Evolutionary conservation across 2,329 filamentous ascomycete species (phyloP), one percentile per base, ranked within the genome.

Genomic region (Paraphaeosphaeria sporulosa): DNA sequence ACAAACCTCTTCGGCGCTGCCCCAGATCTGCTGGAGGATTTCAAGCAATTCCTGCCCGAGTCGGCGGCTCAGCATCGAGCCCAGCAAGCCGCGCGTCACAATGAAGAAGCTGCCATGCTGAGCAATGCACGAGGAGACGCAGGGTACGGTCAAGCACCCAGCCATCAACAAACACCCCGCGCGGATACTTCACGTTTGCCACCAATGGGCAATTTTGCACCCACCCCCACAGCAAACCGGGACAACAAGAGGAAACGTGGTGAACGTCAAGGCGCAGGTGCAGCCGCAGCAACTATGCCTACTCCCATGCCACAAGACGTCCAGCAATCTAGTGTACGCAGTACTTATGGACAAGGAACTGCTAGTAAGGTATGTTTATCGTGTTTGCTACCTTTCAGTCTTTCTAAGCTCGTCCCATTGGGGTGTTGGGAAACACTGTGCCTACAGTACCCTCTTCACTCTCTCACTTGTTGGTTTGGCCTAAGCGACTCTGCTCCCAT

Each of bases 11-110:
- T 99, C 81, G 93, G 93, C 74, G 90, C 91, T 5, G 95, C 96
- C 0, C 94, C 94, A 4, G 95, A 99, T 79, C 87, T 99, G 13
- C 83, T 99, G 2, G 95, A 99, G 78, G 95, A 99, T 73, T 99
- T 99, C 76, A 99, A 99, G 78, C 95, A 99, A 74, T 99, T 99
- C 68, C 84, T 99, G 8, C 95, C 95, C 0, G 95, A 99, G 76
- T 96, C 94, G 46, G 89, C 90, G 34, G 89, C 90, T 19, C 86
- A 89, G 49, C 76, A 78, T 55, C 63, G 75, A 49, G 76, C 76
- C 65, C 87, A 84, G 69, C 91, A 86, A 55, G 84, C 80, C 61
- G 85, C 84, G n/a, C 78, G 87, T 71, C 88, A 90, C 58, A 83
- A 86, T 43, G 92, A 93, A 66, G 89, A 93, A 60, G 85, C 86